These are phyloP conservation scores for Lentithecium fluviatile DNA, from an alignment of 495 filamentous ascomycete species.

Conservation along the genomic window DNA sequence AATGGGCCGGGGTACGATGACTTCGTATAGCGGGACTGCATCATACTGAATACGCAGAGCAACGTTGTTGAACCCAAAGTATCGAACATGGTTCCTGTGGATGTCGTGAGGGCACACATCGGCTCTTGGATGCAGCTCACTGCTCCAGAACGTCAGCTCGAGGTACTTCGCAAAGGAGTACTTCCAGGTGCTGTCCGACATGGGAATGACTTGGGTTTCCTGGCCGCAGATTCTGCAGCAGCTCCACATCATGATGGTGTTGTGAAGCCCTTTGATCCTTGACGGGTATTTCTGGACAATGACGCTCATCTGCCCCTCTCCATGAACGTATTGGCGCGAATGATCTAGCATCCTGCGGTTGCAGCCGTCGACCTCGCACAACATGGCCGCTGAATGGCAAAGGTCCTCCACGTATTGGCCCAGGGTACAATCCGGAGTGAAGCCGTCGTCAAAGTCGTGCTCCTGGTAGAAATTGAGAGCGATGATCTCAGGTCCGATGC, in stretches of 20 bases:
- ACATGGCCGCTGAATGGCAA: constrained; percentile 67
- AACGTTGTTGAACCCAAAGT: constrained; percentile 84
- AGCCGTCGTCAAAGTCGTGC: constrained; percentile 63
- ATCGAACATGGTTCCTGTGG: constrained; percentile 85
- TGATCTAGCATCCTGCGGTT: constrained; percentile 89
- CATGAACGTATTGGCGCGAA: constrained; percentile 95
- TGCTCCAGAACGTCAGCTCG: constrained; percentile 94
- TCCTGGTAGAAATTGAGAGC: constrained; percentile 91
- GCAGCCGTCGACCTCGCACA: constrained; percentile 81
- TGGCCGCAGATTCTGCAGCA: constrained; percentile 86
- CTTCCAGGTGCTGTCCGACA: constrained; percentile 96
- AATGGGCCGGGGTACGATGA: constrained; percentile 82
- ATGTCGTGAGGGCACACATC: constrained; percentile 91
- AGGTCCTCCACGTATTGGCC: constrained; percentile 95
- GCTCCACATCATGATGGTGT: constrained; percentile 96
- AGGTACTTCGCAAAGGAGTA: constrained; percentile 98
- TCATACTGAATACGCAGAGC: constrained; percentile 91
- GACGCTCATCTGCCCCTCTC: constrained; percentile 87
- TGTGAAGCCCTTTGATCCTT: constrained; percentile 66
- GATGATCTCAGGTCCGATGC: constrained; percentile 81
- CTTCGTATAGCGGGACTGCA: constrained; percentile 86
- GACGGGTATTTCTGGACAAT: constrained; percentile 75
- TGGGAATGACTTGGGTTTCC: constrained; percentile 84
- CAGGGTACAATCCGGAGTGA: constrained; percentile 86
- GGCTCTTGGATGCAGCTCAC: constrained; percentile 71